Evolutionary conservation across 352 stramenopile genomes (phyloP).

Genomic region (Blastocystis sp.): DNA sequence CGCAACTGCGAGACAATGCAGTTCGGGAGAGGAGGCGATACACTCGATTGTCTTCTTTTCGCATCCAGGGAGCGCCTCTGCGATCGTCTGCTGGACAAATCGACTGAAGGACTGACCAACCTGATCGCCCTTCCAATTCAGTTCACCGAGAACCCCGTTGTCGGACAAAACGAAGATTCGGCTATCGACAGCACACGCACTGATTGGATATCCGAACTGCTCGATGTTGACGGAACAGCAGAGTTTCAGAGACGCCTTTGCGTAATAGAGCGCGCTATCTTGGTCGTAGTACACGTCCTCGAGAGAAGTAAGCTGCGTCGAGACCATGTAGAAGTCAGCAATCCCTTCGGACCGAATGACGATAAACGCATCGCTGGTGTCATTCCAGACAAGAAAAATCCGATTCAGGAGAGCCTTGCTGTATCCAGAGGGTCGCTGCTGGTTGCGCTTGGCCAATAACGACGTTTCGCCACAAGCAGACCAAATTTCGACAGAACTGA

Average conservation of each 20-base stretch:
- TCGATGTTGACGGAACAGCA: conserved; percentile 11
- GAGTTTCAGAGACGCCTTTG: neutral
- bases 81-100: neutral
- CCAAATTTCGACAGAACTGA: conserved; percentile 37
- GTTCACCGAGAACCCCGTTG: neutral
- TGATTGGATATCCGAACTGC: conserved; percentile 35
- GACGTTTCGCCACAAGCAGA: neutral
- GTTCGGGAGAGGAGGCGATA: neutral
- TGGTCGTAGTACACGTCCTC: conserved; percentile 22
- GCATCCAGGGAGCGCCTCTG: neutral
- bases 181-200: neutral
- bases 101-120: neutral
- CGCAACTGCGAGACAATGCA: neutral
- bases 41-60: neutral
- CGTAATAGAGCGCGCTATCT: neutral
- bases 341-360: conserved; percentile 29
- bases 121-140: conserved; percentile 36
- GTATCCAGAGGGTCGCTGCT: conserved; percentile 26
- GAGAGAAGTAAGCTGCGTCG: neutral
- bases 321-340: conserved; percentile 11
- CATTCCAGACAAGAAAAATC: conserved; percentile 47
- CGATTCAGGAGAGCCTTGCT: conserved; percentile 48
- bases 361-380: conserved; percentile 8
- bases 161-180: neutral
- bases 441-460: neutral